phyloP scores from a whole-genome alignment of 805 yeast genomes.

The Pichia ethanolica region DNA sequence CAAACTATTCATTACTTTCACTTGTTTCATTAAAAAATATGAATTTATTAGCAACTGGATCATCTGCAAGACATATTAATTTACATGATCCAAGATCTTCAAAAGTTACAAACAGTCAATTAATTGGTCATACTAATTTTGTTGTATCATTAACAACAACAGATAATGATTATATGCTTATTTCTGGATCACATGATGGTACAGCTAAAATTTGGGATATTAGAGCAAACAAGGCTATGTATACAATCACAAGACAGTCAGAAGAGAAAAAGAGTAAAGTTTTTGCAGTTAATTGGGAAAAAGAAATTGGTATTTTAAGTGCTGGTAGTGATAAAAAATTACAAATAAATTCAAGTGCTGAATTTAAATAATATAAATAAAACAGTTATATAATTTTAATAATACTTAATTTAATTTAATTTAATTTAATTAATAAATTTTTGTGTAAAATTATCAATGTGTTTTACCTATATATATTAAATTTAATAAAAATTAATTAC shows the following conservation, averaged over 20 bases:
- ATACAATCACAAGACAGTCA: slow-evolving; percentile 71
- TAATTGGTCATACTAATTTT: slow-evolving; percentile 86
- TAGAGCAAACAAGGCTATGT: slow-evolving; percentile 74
- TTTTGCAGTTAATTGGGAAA: slow-evolving; percentile 82
- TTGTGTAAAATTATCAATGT: no score
- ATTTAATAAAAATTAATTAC: no score
- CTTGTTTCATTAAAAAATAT: slow-evolving; percentile 58
- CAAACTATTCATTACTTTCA: slow-evolving; percentile 79
- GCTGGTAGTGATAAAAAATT: slow-evolving; percentile 93
- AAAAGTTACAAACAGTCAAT: slow-evolving; percentile 58
- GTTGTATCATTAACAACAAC: slow-evolving; percentile 78
- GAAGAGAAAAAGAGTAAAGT: slow-evolving; percentile 54
- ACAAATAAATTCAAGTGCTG: slow-evolving; percentile 55
- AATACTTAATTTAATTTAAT: no score
- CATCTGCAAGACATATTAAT: slow-evolving; percentile 94
- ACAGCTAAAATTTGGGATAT: slow-evolving; percentile 94
- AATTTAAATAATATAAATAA: slow-evolving; percentile 14
- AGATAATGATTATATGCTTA: slow-evolving; percentile 69
- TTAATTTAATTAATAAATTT: no score
- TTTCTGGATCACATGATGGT: slow-evolving; percentile 92
- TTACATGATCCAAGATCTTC: slow-evolving; percentile 86
- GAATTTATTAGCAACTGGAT: slow-evolving; percentile 82
- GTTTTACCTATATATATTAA: no score
- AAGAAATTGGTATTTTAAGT: slow-evolving; percentile 72
- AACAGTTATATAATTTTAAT: no score